phyloP scores from a whole-genome alignment of 352 stramenopile genomes.

The Aphanomyces invadans region DNA sequence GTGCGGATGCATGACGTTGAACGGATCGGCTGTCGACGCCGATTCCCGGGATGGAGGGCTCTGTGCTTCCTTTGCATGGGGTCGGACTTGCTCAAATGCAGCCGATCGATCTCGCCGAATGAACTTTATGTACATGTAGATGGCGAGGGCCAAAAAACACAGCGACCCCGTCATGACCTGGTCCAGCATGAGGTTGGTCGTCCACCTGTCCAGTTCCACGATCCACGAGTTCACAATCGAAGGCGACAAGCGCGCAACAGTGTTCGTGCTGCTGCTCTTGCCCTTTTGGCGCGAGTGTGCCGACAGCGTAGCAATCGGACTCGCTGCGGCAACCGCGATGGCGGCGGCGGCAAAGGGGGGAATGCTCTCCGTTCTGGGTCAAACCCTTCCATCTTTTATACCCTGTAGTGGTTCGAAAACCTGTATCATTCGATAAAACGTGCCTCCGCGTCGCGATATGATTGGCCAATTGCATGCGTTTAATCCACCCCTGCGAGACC shows the following conservation, averaged over 20 bases:
- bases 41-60: conserved; percentile 11
- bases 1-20: neutral
- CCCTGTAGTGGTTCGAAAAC: neutral
- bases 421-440: neutral
- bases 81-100: conserved; percentile 36
- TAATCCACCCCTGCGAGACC: neutral
- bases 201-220: conserved; percentile 7
- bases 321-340: neutral
- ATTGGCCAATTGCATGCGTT: neutral
- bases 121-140: conserved; percentile 86
- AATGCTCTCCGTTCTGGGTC: neutral
- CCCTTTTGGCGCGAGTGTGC: neutral
- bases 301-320: neutral
- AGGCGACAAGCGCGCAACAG: neutral
- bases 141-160: conserved; percentile 77
- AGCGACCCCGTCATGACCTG: conserved; percentile 80
- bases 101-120: conserved; percentile 62
- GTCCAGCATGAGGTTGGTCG: conserved; percentile 39
- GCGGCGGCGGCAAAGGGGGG: neutral
- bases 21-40: neutral
- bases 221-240: conserved; percentile 17
- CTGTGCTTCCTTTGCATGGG: conserved; percentile 11
- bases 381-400: neutral
- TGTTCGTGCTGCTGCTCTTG: neutral
- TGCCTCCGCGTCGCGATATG: neutral